Evolutionary conservation across 257 asterid species (phyloP).

Genomic region (Solanum pimpinellifolium): DNA sequence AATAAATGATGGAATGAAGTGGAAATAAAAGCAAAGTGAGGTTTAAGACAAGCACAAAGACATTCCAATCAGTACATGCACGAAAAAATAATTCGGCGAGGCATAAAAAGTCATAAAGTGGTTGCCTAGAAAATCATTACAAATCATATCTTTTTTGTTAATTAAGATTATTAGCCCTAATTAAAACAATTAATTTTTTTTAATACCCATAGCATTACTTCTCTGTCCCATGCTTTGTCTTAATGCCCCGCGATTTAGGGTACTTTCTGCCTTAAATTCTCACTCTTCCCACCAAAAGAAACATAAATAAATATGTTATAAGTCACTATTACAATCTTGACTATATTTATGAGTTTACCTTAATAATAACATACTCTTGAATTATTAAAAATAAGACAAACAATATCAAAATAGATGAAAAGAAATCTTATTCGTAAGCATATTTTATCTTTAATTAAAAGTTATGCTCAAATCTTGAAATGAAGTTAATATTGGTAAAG

Average conservation of each 20-base stretch:
- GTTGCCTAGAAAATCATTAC: constrained; percentile 17
- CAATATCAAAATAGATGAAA: neutral
- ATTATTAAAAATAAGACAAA: neutral
- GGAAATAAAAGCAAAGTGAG: constrained; percentile 13
- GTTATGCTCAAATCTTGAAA: no score
- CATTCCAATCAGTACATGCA: constrained; percentile 17
- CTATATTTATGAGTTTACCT: neutral
- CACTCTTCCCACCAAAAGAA: neutral
- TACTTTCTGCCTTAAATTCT: neutral
- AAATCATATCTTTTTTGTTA: constrained; percentile 8
- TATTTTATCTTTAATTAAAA: no score
- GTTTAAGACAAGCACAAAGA: constrained; percentile 2
- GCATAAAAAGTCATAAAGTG: constrained; percentile 29
- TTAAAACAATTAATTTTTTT: neutral
- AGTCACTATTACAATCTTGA: neutral
- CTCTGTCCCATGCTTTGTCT: constrained; percentile 22
- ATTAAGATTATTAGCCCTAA: neutral
- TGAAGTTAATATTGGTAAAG: neutral
- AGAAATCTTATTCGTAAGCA: neutral
- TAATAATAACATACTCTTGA: neutral
- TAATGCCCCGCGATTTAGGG: constrained; percentile 14
- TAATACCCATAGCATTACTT: constrained; percentile 4
- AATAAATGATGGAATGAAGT: neutral
- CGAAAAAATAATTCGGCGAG: constrained; percentile 15
- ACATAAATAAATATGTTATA: neutral